Base-by-base conservation (phyloP, 768 basidiomycete species). In the Pleurotus salmoneostramineus region DNA sequence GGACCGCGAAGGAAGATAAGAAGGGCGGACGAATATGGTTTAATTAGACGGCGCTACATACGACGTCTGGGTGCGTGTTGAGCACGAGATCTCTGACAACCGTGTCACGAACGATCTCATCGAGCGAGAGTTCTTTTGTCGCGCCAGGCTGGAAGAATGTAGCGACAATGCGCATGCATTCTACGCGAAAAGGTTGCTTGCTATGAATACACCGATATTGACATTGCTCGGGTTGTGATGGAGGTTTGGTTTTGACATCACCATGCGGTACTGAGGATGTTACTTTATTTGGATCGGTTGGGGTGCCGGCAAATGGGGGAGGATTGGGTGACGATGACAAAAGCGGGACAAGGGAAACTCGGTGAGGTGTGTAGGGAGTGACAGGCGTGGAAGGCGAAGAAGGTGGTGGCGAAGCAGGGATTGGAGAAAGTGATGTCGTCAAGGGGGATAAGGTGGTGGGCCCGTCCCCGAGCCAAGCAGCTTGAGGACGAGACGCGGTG, bases 41-140 rank as follows among this genome's bases (percentile, higher is more conserved):
- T 12, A 6, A n/a, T 55, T 46, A 27, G 40, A 21, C 11, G 15
- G n/a, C 3, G 12, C 17, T 31, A 57, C 68, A 63, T 55, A 74
- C 74, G 8, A 68, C 67, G 62, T 74, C 70, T 4, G 75, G 75
- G 62, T 77, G 74, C 4, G 67, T 73, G 56, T 60, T 70, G 35
- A 61, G 51, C 0, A 66, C 64, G 8, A 73, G 61, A 45, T 68
- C 64, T 14, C 62, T 60, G 37, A 76, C 64, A 3, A 67, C 62
- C 3, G 63, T 63, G 35, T 72, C 65, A 12, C 73, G 69, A 17
- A 68, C 50, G 31, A 50, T 58, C 6, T 62, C 62, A 45, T 65
- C 65, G 3, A 69, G 56, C 6, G 71, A 48, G 47, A 74, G 58
- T 58, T 71, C 70, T 60, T 73, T 74, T 31, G 47, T 8, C 6